Evolutionary conservation across 192 early-diverging fungal species (phyloP).

Genomic region (Diversispora eburnea): DNA sequence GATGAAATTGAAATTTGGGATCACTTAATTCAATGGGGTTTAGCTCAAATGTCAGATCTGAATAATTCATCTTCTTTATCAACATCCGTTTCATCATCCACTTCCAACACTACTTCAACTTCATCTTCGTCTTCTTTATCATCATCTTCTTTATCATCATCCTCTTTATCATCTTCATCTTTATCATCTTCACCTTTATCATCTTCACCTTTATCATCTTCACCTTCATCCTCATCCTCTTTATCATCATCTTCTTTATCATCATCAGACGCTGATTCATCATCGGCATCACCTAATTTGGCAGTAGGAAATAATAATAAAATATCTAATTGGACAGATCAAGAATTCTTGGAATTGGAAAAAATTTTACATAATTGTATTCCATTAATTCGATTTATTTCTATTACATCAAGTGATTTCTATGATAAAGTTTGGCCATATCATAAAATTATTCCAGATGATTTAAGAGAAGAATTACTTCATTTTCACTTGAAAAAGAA

Average conservation of each 20-base stretch:
- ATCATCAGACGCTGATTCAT: too few relatives aligned
- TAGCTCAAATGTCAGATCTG: neutral
- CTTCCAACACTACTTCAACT: neutral
- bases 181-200: too few relatives aligned
- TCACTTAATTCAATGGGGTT: conserved; percentile 25
- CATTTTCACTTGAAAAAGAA: conserved; percentile 1
- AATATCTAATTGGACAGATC: conserved; percentile 3
- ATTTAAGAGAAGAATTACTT: conserved; percentile 9
- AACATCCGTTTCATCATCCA: neutral
- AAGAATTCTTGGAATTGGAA: conserved; percentile 20
- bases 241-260: too few relatives aligned
- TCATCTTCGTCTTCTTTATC: too few relatives aligned
- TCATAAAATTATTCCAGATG: conserved; percentile 5
- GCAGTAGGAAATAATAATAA: neutral
- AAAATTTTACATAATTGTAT: conserved; percentile 2
- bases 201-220: too few relatives aligned
- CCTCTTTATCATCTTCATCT: too few relatives aligned
- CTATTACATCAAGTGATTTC: conserved; percentile 21
- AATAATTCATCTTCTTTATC: neutral
- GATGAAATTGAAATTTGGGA: conserved; percentile 30
- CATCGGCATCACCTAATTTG: too few relatives aligned
- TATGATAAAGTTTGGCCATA: conserved; percentile 20
- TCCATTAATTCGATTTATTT: conserved; percentile 16
- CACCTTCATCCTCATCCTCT: too few relatives aligned
- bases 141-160: too few relatives aligned